Conservation (phyloP, 495 filamentous ascomycete species). For the Amphirosellinia nigrospora region DNA sequence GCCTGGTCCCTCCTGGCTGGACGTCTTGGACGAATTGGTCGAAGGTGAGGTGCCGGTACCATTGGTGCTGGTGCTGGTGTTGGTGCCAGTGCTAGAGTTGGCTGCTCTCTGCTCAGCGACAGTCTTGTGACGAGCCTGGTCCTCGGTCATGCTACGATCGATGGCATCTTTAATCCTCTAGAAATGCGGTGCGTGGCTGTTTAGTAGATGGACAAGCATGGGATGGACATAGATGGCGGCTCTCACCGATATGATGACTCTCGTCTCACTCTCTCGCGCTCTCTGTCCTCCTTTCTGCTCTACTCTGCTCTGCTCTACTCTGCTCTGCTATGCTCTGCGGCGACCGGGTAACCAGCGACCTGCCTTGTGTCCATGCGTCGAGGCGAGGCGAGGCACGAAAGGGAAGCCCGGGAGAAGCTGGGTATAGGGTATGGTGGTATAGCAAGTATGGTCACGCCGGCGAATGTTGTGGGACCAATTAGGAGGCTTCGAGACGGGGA, state of each 20-base stretch:
- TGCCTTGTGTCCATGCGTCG: constrained; percentile 28
- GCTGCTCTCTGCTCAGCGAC: constrained; percentile 51
- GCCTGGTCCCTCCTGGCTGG: constrained; percentile 43
- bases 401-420: no score
- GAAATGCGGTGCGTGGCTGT: neutral
- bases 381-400: neutral
- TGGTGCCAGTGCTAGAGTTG: constrained; percentile 44
- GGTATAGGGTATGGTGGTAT: no score
- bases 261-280: neutral
- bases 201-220: neutral
- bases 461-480: neutral
- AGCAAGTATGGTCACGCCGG: neutral
- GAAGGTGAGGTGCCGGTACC: constrained; percentile 12
- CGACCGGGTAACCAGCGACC: neutral
- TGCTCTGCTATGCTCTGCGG: neutral
- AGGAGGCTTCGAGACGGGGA: neutral
- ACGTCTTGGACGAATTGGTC: constrained; percentile 53
- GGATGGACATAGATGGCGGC: neutral
- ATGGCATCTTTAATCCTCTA: constrained; percentile 87
- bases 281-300: neutral
- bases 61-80: constrained; percentile 28
- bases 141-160: constrained; percentile 85
- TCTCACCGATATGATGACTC: constrained; percentile 55
- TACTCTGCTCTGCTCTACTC: neutral
- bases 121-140: constrained; percentile 78